phyloP scores from a whole-genome alignment of 2,329 filamentous ascomycete genomes.

The Penicillium sp. region DNA sequence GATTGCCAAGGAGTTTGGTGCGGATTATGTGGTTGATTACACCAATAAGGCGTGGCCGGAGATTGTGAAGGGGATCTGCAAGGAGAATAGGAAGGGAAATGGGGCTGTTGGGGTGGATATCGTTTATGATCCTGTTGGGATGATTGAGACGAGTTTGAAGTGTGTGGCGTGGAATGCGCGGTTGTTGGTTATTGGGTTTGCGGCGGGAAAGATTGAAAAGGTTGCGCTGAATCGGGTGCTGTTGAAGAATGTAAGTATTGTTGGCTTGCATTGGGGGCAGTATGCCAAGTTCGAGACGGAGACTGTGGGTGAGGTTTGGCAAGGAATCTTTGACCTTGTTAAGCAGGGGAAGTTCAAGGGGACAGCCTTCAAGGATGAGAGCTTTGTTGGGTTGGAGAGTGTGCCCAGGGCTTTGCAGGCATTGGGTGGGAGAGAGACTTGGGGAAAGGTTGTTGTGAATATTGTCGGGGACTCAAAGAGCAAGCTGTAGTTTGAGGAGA shows the following conservation, averaged over 20 bases:
- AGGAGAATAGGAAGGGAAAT: conserved; percentile 59
- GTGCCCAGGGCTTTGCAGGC: conserved; percentile 74
- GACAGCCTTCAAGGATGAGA: conserved; percentile 77
- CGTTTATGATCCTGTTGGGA: conserved; percentile 89
- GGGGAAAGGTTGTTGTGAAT: conserved; percentile 94
- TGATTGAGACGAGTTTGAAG: conserved; percentile 84
- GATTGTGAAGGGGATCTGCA: conserved; percentile 68
- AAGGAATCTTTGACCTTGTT: conserved; percentile 76
- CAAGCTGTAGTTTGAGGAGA: conserved; percentile 31
- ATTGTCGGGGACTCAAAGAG: conserved; percentile 65
- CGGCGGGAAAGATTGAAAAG: conserved; percentile 83
- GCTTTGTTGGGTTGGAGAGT: conserved; percentile 78
- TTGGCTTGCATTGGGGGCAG: conserved; percentile 89
- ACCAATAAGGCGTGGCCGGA: conserved; percentile 66
- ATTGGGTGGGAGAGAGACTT: conserved; percentile 77
- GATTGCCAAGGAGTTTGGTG: conserved; percentile 76
- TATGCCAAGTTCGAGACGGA: conserved; percentile 73
- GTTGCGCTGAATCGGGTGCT: conserved; percentile 89
- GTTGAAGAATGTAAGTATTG: conserved; percentile 87
- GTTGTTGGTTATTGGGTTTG: conserved; percentile 85
- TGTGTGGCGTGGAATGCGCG: conserved; percentile 93
- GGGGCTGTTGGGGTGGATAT: conserved; percentile 74
- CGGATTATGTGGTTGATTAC: conserved; percentile 82
- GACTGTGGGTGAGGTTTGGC: conserved; percentile 72
- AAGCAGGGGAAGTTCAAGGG: conserved; percentile 74